Base-by-base conservation (phyloP, 164 flowering plant species). In the Houttuynia cordata region DNA sequence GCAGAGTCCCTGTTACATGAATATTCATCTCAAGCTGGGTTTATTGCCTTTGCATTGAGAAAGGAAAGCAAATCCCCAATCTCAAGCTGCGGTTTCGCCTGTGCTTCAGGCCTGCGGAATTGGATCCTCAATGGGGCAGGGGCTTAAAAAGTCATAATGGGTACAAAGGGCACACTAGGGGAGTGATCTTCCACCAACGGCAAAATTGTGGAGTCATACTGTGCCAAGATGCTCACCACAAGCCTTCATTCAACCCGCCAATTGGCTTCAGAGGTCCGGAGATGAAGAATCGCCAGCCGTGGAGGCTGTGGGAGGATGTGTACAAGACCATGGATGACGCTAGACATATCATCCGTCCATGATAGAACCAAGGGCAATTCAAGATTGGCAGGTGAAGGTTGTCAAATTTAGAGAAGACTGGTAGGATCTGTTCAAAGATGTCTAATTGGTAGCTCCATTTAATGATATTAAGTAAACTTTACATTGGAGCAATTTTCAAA, bases 211-310 rank as follows among this genome's bases (percentile, higher is more conserved):
- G 65, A 14, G 87, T 88, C 17, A 72, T 54, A 15, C 73, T 93
- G 6, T 93, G 90, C 74, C 99, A 90, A 58, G 97, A 93, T 68
- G 92, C 94, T 41, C 97, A 93, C 68, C 88, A 83, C 67, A 64
- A 51, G 34, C 57, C 81, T 12, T 56, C 73, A 23, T 87, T 86
- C 60, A 75, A 70, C 30, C 92, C 92, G 53, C 87, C 88, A 10
- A 52, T 65, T 30, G 41, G 53, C 58, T 45, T 56, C 53, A 70
- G 63, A 51, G 61, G 72, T 14, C 54, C 2, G 49, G 13, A 3
- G 49, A 3, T 7, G 49, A 8, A 56, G 42, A 56, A n/a, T 22
- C 42, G 49, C 41, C 37, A 20, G 12, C 83, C 90, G 24, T 78
- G 82, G 64, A 85, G 75, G 21, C 74, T 93, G 18, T 93, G 99